Percentiles rank a stretch among this genome's conserved stretches.
Conservation (phyloP, 140 eudicot genomes). For the Cichorium intybus region DNA sequence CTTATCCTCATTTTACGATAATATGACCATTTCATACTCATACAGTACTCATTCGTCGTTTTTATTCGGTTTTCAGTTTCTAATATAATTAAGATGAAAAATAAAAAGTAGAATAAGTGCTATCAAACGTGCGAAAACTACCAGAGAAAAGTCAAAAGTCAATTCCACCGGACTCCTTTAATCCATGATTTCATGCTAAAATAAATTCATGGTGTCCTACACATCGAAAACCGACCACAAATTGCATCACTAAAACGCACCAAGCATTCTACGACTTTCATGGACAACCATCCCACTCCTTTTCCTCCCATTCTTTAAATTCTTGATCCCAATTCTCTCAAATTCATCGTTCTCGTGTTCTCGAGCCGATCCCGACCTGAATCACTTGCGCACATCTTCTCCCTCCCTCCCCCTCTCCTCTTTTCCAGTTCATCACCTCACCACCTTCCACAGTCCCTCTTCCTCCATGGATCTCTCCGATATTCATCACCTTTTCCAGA, state of each 20-base stretch:
- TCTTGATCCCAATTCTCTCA: not conserved
- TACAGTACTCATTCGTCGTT: no score
- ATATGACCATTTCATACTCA: not conserved
- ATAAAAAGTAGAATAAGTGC: not conserved
- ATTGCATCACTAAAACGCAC: not conserved
- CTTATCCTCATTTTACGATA: not conserved
- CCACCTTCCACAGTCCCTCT: not conserved
- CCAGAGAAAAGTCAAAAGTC: no score
- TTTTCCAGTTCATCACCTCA: conserved; percentile 26
- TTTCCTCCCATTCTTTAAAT: not conserved
- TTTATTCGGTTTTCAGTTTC: not conserved
- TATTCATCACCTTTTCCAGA: conserved; percentile 58
- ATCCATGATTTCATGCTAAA: not conserved
- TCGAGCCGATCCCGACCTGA: conserved; percentile 3
- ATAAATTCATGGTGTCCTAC: no score
- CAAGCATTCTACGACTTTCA: conserved; percentile 18
- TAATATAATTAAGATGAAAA: not conserved
- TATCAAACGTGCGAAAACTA: not conserved
- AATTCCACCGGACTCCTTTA: not conserved
- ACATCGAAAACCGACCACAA: not conserved
- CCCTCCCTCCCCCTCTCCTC: not conserved
- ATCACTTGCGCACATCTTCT: not conserved
- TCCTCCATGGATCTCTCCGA: conserved; percentile 54
- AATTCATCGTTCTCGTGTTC: not conserved
- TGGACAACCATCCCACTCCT: conserved; percentile 28